Percentiles rank a stretch among this genome's conserved stretches.
Conservation (phyloP, 768 basidiomycete genomes). For the Lentinus tigrinus region DNA sequence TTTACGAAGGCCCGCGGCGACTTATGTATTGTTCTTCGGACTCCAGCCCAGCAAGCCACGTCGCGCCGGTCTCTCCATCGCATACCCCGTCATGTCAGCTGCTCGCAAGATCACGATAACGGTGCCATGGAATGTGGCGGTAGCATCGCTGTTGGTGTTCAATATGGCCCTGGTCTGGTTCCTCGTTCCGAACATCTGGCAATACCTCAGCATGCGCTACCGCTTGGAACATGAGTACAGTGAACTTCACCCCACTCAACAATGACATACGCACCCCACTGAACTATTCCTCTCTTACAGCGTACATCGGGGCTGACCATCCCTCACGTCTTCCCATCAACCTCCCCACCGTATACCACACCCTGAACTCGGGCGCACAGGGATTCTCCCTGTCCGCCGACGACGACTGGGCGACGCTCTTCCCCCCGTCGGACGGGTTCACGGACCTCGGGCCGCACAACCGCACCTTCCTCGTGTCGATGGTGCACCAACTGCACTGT, state of each 20-base stretch:
- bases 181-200: too few species aligned
- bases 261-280: too few species aligned
- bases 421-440: conserved; percentile 16
- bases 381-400: conserved; percentile 35
- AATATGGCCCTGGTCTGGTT: too few species aligned
- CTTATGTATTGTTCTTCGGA: too few species aligned
- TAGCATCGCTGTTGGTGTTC: too few species aligned
- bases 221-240: neutral
- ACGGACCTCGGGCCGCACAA: conserved; percentile 8
- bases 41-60: too few species aligned
- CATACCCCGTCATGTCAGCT: too few species aligned
- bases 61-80: too few species aligned
- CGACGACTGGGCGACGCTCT: conserved; percentile 36
- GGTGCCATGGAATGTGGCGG: too few species aligned
- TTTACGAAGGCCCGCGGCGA: too few species aligned
- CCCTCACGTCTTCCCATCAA: conserved; percentile 32
- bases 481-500: conserved; percentile 31
- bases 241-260: neutral
- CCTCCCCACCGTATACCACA: conserved; percentile 30
- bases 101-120: too few species aligned
- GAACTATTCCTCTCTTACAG: conserved; percentile 8
- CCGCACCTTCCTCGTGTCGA: conserved; percentile 21
- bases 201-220: too few species aligned
- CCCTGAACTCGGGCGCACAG: conserved; percentile 23
- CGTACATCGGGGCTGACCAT: conserved; percentile 29